Base-by-base conservation (phyloP, 306 rosid species). In the Hippophae gyantsensis region DNA sequence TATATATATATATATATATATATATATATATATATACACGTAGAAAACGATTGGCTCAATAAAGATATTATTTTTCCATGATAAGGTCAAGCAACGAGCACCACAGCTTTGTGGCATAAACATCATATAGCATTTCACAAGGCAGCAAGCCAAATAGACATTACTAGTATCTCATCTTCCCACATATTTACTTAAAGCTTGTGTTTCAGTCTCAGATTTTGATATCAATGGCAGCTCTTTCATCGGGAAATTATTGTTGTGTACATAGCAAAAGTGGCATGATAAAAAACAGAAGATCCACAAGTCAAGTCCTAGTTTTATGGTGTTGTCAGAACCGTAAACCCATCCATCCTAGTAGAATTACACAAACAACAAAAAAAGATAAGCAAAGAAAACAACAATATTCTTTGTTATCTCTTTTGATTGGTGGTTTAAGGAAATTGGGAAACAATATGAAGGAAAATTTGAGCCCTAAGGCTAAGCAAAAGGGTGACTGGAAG, bases 401-500 rank as follows among this genome's bases (percentile, higher is more conserved):
- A 32, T 32, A 2, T 32, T 32, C 43, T 23, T 64, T 27, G 13
- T 7, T 65, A 67, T 13, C 41, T 43, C 14, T 76, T 52, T 42
- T 80, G 10, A 54, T 42, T 55, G 69, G 69, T 55, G 69, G 69
- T 18, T 68, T 82, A 38, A 85, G 69, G 61, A 79, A 74, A 71
- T 2, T 76, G 52, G 84, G 90, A 58, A 73, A 75, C 57, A 69
- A 49, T 61, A 3, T 78, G 68, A 79, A 72, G 79, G 68, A 81
- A 67, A 81, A 71, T 67, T 57, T 82, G 70, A 85, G 83, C 63
- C 94, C 96, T 50, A 82, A 81, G 62, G 90, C 96, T 50, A 82
- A 81, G 62, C 81, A 72, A 67, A 88, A 85, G 74, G 96, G 96
- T 61, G 96, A 85, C 52, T 88, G 94, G 96, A 85, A 82, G 58